Evolutionary conservation across 2,329 filamentous ascomycete species (phyloP), one percentile per base, ranked within the genome.

Genomic region (Fusarium begoniae): DNA sequence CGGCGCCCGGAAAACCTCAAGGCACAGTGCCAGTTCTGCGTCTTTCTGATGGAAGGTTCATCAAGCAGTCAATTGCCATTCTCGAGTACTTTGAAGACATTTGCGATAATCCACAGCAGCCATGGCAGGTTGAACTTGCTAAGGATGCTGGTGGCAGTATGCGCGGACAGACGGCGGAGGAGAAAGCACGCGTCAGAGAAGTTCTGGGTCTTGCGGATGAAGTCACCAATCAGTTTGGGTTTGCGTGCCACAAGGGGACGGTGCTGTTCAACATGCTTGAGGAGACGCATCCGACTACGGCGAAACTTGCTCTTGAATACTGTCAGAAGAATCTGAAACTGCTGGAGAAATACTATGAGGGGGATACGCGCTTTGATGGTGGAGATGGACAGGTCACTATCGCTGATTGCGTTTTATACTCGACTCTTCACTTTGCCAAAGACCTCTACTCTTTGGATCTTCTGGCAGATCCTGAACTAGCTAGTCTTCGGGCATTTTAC

Each of bases 321-420:
- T 69, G 64, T 2, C 30, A n/a, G 1, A 76, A 67, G 63, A 66
- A 51, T 3, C 15, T 75, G 13, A 65, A 56, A 14, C 13, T 67
- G 6, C 11, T 75, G 6, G 57, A 63, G 10, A 48, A 38, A 18
- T 75, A 76, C 24, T 75, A 76, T 1, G 47, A 59, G 15, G 41
- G n/a, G 1, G 65, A 76, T 24, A 2, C 13, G 3, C 64, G 61
- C 0, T 20, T 61, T 3, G 2, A 28, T 6, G 17, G 17, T 1
- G 10, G 11, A 7, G 35, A 44, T 12, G 37, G 26, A 11, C 22
- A 43, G 2, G 40, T 20, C 8, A 66, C 40, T 6, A 47, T 76
- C 5, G 74, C 74, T 4, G 74, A 76, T 22, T 76, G 74, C 4
- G 62, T 76, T 1, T 18, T 76, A 17, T 76, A 73, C 28, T 72